phyloP scores from a whole-genome alignment of 129 eudicot species.

The Helichrysum umbraculigerum region DNA sequence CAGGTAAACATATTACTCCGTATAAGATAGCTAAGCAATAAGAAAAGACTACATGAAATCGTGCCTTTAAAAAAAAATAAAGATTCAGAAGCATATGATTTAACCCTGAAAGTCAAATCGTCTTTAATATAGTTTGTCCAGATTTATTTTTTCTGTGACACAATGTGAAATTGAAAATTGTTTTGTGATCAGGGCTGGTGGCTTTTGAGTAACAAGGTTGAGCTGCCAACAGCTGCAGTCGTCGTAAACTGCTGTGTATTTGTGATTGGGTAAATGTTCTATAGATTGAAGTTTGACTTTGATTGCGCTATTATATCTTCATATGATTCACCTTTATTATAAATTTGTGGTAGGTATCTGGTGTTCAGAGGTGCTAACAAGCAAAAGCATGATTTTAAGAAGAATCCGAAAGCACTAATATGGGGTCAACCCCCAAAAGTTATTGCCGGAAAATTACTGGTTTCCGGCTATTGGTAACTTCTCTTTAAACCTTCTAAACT shows the following conservation, averaged over 20 bases:
- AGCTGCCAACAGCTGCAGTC: constrained; percentile 69
- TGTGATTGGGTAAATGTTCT: constrained; percentile 64
- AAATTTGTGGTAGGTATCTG: constrained; percentile 48
- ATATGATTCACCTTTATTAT: constrained; percentile 22
- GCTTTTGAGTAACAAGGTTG: constrained; percentile 82
- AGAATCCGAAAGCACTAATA: constrained; percentile 83
- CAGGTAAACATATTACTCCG: constrained; percentile 71
- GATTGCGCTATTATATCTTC: background rate
- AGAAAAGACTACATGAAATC: background rate
- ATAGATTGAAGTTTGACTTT: background rate
- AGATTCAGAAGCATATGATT: background rate
- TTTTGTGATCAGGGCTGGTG: constrained; percentile 81
- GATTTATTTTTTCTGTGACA: background rate
- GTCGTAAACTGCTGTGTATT: constrained; percentile 77
- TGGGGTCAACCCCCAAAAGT: constrained; percentile 96
- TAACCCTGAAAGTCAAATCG: constrained; percentile 19
- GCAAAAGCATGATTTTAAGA: constrained; percentile 87
- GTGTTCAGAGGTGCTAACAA: constrained; percentile 97
- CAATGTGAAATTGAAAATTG: background rate
- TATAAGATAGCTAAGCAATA: background rate
- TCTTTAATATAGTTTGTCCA: background rate
- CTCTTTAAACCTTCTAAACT: background rate
- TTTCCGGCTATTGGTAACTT: constrained; percentile 93
- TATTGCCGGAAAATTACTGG: constrained; percentile 92
- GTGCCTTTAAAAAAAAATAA: background rate